phyloP scores from a whole-genome alignment of 768 basidiomycete genomes.

The Amanita jacksonii region DNA sequence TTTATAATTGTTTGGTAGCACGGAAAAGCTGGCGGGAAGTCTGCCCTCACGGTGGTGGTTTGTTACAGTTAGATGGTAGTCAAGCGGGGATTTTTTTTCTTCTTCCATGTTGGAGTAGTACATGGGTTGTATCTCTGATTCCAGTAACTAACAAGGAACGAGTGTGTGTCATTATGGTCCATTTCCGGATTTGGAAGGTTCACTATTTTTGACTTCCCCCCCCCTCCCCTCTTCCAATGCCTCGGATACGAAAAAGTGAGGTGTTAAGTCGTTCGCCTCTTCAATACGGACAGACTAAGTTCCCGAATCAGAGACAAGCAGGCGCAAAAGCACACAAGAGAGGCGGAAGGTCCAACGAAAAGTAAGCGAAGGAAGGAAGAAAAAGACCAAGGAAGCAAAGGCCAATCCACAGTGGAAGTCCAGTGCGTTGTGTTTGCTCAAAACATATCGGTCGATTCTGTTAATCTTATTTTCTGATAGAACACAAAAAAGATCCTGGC shows the following conservation, averaged over 20 bases:
- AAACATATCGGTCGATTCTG: neutral
- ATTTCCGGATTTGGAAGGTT: neutral
- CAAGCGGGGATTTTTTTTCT: too few species aligned
- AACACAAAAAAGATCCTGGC: constrained; percentile 82
- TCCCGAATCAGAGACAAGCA: constrained; percentile 67
- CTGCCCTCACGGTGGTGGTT: too few species aligned
- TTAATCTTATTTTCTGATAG: constrained; percentile 24
- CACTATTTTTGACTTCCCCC: neutral
- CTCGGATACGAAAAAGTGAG: constrained; percentile 63
- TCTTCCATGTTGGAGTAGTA: too few species aligned
- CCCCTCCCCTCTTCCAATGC: constrained; percentile 28
- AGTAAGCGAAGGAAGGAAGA: constrained; percentile 66
- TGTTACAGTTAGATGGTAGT: too few species aligned
- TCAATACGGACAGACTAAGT: neutral
- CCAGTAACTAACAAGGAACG: too few species aligned
- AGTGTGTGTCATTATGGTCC: too few species aligned
- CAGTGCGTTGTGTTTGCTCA: constrained; percentile 41
- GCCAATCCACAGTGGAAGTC: constrained; percentile 84
- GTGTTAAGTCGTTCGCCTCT: neutral
- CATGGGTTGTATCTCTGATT: too few species aligned
- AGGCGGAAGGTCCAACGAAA: constrained; percentile 69
- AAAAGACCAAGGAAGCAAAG: constrained; percentile 64
- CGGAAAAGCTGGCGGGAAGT: too few species aligned
- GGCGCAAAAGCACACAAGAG: constrained; percentile 62
- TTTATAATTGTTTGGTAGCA: neutral